Conservation (phyloP, 306 rosid species). For the Malus sylvestris region DNA sequence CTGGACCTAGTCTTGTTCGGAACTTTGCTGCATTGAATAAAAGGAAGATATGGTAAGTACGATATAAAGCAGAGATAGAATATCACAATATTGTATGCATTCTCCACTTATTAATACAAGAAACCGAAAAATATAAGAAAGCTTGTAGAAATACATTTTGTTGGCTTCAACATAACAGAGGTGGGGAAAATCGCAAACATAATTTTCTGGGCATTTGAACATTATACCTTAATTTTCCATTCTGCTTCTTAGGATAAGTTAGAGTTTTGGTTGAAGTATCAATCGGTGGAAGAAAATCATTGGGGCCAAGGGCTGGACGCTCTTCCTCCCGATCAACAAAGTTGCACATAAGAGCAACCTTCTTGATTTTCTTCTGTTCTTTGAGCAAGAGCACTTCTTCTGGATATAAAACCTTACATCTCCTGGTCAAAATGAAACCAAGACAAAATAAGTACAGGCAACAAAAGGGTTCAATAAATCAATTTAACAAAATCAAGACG, state of each 20-base stretch:
- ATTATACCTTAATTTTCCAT: constrained; percentile 43
- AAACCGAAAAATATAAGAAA: not conserved
- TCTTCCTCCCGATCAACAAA: constrained; percentile 87
- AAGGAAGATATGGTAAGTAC: constrained; percentile 6
- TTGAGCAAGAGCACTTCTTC: constrained; percentile 55
- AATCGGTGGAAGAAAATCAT: constrained; percentile 53
- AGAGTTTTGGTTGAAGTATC: constrained; percentile 19
- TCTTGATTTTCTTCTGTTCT: constrained; percentile 62
- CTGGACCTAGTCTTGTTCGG: constrained; percentile 26
- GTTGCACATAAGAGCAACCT: constrained; percentile 50
- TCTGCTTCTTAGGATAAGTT: constrained; percentile 20
- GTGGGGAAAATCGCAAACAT: not conserved
- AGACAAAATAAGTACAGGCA: not conserved
- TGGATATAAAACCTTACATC: constrained; percentile 74
- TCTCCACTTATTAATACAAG: not conserved
- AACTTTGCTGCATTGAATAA: constrained; percentile 39
- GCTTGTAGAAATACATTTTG: not conserved
- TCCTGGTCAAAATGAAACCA: constrained; percentile 42
- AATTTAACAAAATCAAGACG: constrained; percentile 3
- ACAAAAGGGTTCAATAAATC: not conserved
- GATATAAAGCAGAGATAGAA: constrained; percentile 14
- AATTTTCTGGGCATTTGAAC: not conserved
- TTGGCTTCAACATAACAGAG: not conserved
- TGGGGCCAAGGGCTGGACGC: constrained; percentile 64
- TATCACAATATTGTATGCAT: not conserved